Base-by-base conservation (phyloP, 2,329 filamentous ascomycete genomes). In the Calonectria pteridis region DNA sequence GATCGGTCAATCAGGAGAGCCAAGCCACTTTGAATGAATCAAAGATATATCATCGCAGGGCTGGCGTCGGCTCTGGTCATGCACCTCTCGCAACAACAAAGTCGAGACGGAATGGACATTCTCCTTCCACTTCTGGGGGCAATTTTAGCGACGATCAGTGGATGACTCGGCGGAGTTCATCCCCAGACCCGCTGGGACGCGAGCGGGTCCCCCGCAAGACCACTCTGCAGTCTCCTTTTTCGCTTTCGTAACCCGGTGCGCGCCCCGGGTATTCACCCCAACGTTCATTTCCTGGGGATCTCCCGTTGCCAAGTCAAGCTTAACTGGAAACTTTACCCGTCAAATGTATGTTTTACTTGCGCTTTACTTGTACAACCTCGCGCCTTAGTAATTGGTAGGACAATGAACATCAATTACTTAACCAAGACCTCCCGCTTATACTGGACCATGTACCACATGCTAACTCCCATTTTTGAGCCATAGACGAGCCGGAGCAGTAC, bases 261-360 rank as follows among this genome's bases (percentile, higher is more conserved):
- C 33, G 11, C 55, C 33, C 55, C 14, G 14, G 35, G 55, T 40
- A 37, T 20, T 35, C n/a, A 29, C 33, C 23, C 23, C 68, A 62
- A 63, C 58, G 33, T n/a, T n/a, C 46, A 37, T 23, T 51, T 71
- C 29, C 64, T 68, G 71, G 71, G 71, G 65, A 73, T 40, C 55
- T 62, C 55, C 67, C 58, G 40, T 40, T 28, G 65, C 14, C 50
- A 33, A 46, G 37, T 33, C 53, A 69, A 65, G 58, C 66, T 63
- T 73, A 73, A 71, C 53, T 46, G 62, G 62, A 71, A 73, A 55
- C 63, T 51, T 67, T 71, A 55, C n/a, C 53, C 62, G 59, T 33
- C 26, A 37, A n/a, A 58, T 59, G 71, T 73, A 59, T 33, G 71
- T 62, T 64, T 64, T 49, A 28, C 23, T 37, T 64, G 26, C n/a